Conservation (phyloP, 345 rosid species). For the Odontarrhena argentea region DNA sequence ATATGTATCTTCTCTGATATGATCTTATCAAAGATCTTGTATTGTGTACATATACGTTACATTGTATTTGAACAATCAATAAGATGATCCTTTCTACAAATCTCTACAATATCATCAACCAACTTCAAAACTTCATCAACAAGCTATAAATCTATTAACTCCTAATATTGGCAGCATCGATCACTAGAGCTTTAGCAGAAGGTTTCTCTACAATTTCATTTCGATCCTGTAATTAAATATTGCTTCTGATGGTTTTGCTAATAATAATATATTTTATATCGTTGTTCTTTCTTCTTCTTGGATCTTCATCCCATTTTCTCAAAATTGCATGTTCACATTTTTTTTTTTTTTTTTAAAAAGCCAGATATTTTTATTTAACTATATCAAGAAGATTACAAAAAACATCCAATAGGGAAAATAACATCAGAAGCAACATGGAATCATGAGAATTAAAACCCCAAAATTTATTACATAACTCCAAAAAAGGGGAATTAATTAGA, state of each 20-base stretch:
- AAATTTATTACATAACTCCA: slow-evolving; percentile 20
- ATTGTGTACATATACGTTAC: too few relatives aligned
- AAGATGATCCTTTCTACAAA: too few relatives aligned
- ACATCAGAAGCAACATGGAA: slow-evolving; percentile 11
- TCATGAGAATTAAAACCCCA: slow-evolving; percentile 23
- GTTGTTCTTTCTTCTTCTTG: too few relatives aligned
- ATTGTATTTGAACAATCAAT: too few relatives aligned
- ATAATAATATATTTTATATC: too few relatives aligned
- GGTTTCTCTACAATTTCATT: slow-evolving; percentile 35
- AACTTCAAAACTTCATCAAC: slow-evolving; percentile 71
- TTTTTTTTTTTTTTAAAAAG: not conserved
- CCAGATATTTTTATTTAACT: slow-evolving; percentile 18
- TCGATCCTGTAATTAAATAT: too few relatives aligned
- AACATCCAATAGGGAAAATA: slow-evolving; percentile 3
- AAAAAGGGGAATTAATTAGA: not conserved
- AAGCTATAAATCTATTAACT: slow-evolving; percentile 46
- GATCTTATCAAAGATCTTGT: too few relatives aligned
- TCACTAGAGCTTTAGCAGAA: slow-evolving; percentile 39
- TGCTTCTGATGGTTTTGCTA: too few relatives aligned
- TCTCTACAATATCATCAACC: slow-evolving; percentile 38
- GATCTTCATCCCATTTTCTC: too few relatives aligned
- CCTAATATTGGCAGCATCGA: slow-evolving; percentile 69
- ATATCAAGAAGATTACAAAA: slow-evolving; percentile 21
- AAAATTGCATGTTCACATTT: not conserved
- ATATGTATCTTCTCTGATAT: too few relatives aligned